Evolutionary conservation across 805 yeast species (phyloP).

Genomic region (Starmera quercuum): DNA sequence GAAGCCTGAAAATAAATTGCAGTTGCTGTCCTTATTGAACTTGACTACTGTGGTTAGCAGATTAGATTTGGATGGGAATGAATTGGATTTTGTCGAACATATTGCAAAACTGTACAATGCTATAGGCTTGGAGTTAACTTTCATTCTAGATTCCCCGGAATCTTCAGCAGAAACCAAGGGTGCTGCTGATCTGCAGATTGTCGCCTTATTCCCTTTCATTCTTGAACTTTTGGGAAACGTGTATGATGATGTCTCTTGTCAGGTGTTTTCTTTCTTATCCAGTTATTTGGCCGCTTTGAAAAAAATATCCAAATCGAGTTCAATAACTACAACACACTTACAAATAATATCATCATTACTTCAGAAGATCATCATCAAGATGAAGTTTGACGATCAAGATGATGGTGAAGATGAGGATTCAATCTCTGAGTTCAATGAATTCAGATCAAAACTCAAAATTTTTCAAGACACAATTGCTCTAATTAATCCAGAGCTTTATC

Average conservation of each 20-base stretch:
- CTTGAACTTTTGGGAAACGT: slow-evolving; percentile 69
- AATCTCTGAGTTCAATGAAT: slow-evolving; percentile 71
- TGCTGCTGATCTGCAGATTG: slow-evolving; percentile 41
- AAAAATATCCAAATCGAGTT: slow-evolving; percentile 38
- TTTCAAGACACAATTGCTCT: slow-evolving; percentile 79
- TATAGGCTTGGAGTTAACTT: slow-evolving; percentile 69
- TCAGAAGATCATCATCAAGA: slow-evolving; percentile 63
- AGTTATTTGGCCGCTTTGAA: slow-evolving; percentile 66
- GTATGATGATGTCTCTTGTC: slow-evolving; percentile 81
- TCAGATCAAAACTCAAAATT: slow-evolving; percentile 63
- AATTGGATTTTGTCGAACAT: slow-evolving; percentile 66
- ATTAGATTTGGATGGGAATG: slow-evolving; percentile 33
- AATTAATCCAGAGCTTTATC: slow-evolving; percentile 51
- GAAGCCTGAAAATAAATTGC: slow-evolving; percentile 61
- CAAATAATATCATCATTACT: slow-evolving; percentile 58
- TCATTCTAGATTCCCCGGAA: slow-evolving; percentile 52
- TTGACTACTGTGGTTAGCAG: slow-evolving; percentile 46
- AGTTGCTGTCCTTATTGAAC: slow-evolving; percentile 58
- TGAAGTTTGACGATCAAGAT: slow-evolving; percentile 72
- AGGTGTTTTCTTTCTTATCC: slow-evolving; percentile 74
- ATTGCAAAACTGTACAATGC: slow-evolving; percentile 67
- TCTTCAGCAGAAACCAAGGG: slow-evolving; percentile 27
- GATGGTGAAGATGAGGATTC: slow-evolving; percentile 70
- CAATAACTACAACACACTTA: slow-evolving; percentile 27
- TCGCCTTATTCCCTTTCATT: slow-evolving; percentile 64